phyloP scores from a whole-genome alignment of 2,329 filamentous ascomycete genomes.

The Trichoderma gracile region DNA sequence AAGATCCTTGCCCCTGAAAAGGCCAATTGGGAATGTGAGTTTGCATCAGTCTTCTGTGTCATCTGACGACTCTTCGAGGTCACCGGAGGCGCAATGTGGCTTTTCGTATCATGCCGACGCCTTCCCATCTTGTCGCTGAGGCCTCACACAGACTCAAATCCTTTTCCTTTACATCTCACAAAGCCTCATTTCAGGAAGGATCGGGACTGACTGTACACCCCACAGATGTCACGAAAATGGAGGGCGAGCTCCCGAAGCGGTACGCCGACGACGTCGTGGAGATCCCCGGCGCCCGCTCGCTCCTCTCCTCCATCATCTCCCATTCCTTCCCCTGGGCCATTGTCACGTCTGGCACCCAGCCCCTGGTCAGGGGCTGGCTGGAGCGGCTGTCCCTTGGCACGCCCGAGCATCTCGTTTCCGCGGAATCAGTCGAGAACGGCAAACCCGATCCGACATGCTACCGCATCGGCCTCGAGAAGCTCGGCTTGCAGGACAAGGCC shows the following conservation, averaged over 20 bases:
- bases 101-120: background rate
- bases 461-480: constrained; percentile 62
- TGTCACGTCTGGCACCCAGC: constrained; percentile 71
- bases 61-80: background rate
- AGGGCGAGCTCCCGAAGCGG: constrained; percentile 73
- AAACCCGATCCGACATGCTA: constrained; percentile 81
- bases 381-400: constrained; percentile 63
- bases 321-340: constrained; percentile 77
- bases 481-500: constrained; percentile 52
- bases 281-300: constrained; percentile 75
- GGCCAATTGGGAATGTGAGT: constrained; percentile 90
- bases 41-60: constrained; percentile 31
- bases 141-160: background rate
- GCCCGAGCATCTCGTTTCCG: constrained; percentile 68
- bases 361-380: constrained; percentile 72
- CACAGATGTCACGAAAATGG: constrained; percentile 75
- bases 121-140: background rate
- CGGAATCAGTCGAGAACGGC: constrained; percentile 72
- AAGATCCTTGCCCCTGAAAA: constrained; percentile 76
- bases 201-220: background rate
- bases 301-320: constrained; percentile 67
- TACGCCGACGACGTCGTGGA: constrained; percentile 79
- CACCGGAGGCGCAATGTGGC: background rate
- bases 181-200: background rate
- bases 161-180: background rate